Base-by-base conservation (phyloP, 2,329 filamentous ascomycete genomes). In the Cladobotryum protrusum region DNA sequence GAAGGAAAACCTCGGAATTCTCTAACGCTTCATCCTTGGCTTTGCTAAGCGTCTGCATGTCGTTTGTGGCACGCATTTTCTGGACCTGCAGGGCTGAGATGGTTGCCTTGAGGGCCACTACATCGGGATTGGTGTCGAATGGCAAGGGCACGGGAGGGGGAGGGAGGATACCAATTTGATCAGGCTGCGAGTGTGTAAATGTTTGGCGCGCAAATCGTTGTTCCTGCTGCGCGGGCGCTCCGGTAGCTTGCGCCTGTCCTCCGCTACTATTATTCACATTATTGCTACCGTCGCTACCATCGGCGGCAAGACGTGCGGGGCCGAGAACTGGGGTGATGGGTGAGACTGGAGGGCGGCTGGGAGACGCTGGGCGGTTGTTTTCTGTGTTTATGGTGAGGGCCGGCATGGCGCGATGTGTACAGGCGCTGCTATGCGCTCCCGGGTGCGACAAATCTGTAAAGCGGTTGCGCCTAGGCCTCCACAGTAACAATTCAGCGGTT, bases 11-110 rank as follows among this genome's bases (percentile, higher is more conserved):
- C 43, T 83, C 75, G 0, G 91, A 89, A 55, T 92, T 76, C 7
- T 75, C 74, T 1, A 89, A 68, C 5, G 89, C 90, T 3, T 81
- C 81, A 15, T 79, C 72, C 66, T 90, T 92, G 60, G 88, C 79
- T 50, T 75, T 73, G 57, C 83, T 79, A 33, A 96, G 74, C 0
- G 78, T 72, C 57, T 80, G 78, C 46, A 96, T 83, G 68, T 96
- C 91, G 43, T 80, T 78, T 45, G 83, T 73, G 37, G 89, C 89
- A 64, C 86, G 87, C 61, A 85, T 82, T 56, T 84, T 84, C 72
- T 97, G 92, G 56, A 95, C 77, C 70, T 95, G 89, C 43, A 97
- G 75, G 46, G 96, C 83, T 8, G 88, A 86, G 53, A 96, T 89
- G 42, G 91, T 88, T 20, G 87, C 88, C 57, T 86, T 84, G 52